Evolutionary conservation across 306 rosid species (phyloP), one percentile per base, ranked within the genome.

Genomic region (Trifolium repens): DNA sequence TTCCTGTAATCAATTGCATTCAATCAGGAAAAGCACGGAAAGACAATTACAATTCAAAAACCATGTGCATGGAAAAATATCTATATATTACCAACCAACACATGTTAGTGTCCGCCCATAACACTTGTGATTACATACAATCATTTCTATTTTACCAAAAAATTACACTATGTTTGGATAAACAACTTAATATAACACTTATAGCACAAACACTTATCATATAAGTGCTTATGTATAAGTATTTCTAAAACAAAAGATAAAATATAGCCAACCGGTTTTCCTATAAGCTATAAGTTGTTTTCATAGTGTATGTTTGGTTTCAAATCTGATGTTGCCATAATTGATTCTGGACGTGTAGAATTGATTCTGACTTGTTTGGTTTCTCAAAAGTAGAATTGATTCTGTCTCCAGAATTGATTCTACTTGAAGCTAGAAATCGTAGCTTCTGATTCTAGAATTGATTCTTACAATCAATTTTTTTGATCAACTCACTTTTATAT

Each of bases 1-100:
- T 91, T 93, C 87, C 97, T 91, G 85, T 3, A 71, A 61, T 44
- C 78, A 83, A 59, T 59, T 24, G 3, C 65, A 64, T 76, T 54
- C 78, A 54, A 54, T 77, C 58, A 88, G 44, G 13, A 73, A 5
- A 63, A 76, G 13, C 19, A 71, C 44, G 60, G 6, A 66, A 69
- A 37, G 5, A 72, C 1, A 32, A 71, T 3, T 19, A 67, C 50
- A 80, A 26, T 34, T 55, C 32, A 40, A 44, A 53, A 12, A 22
- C 63, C 63, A 52, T 52, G 22, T 12, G 22, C 75, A 53, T 37
- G 16, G 42, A 70, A 73, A 77, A 30, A 19, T 35, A 67, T 39
- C 64, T 13, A 58, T 26, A 12, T 22, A 4, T 9, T 16, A 57
- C 15, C 7, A 9, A 57, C 15, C 7, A 9, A 26, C 22, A 50